Base-by-base conservation (phyloP, 129 eudicot genomes). In the Kitagawia praeruptora region DNA sequence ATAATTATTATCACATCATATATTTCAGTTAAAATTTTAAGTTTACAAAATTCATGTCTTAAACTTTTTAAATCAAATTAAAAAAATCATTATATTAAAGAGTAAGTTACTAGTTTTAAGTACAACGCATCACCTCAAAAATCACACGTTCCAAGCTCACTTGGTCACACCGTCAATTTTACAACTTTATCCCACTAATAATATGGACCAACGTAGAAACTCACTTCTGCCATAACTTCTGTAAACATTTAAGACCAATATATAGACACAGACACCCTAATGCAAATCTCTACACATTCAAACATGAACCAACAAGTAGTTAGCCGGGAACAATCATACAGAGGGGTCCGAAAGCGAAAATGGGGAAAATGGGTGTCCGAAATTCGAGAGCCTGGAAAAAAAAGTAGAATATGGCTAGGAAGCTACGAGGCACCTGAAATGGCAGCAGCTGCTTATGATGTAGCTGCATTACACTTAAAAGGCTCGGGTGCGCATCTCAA, bases 301-400 rank as follows among this genome's bases (percentile, higher is more conserved):
- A 5, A 71, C 25, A 71, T 27, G 15, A 56, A 77, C 15, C 73
- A 23, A 12, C 11, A 54, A 21, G 71, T 45, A 58, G 45, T 23
- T 6, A 16, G 13, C 18, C 40, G 21, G 19, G 27, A 25, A 19
- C 34, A 37, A 39, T 18, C 71, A 10, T 82, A 82, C 75, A 61
- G 45, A 74, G 88, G 88, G 27, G 82, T 85, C 15, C 42, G 85
- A 47, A 85, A 76, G 67, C 74, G 88, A 46, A 85, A 82, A 82
- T 85, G 88, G 88, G 88, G 88, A 40, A 82, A 79, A 79, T 85
- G 88, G 88, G 88, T 85, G 69, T 82, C 83, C 15, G 88, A 85
- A 15, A 82, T 85, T 5, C 85, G 88, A 0, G 85, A 85, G 51
- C 88, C 88, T 1, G 88, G 88, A 0, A 82, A 79, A 45, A 82